Conservation (phyloP, 495 filamentous ascomycete species). For the Neurospora africana region DNA sequence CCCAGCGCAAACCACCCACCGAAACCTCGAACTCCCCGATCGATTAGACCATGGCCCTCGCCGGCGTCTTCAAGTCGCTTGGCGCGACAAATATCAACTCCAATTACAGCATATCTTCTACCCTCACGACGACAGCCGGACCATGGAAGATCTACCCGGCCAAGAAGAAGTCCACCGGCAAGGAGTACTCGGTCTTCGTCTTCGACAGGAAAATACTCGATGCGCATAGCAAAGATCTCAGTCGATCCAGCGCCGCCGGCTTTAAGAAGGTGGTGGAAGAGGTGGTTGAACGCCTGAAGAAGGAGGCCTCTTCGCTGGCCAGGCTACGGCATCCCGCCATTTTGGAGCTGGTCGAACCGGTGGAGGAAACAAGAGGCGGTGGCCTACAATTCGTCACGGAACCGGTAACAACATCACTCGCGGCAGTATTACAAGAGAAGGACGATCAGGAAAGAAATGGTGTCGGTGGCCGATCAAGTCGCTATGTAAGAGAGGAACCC, state of each 20-base stretch:
- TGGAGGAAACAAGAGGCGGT: conserved; percentile 84
- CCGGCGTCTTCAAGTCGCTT: conserved; percentile 84
- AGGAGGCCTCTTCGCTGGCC: conserved; percentile 79
- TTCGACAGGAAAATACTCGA: conserved; percentile 86
- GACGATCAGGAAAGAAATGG: conserved; percentile 72
- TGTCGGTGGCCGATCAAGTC: conserved; percentile 57
- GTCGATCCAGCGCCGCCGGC: conserved; percentile 43
- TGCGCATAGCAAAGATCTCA: conserved; percentile 47
- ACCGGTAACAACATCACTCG: conserved; percentile 76
- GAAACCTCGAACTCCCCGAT: background rate
- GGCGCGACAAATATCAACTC: conserved; percentile 74
- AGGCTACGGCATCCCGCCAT: conserved; percentile 82
- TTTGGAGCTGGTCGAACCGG: conserved; percentile 85
- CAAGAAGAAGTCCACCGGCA: conserved; percentile 87
- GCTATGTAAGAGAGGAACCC: conserved; percentile 72
- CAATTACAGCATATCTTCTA: conserved; percentile 71
- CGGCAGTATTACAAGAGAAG: conserved; percentile 72
- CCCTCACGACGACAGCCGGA: conserved; percentile 61
- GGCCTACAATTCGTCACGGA: conserved; percentile 96
- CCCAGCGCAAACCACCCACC: background rate
- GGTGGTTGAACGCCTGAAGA: conserved; percentile 79
- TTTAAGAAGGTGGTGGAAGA: conserved; percentile 77
- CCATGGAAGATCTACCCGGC: conserved; percentile 97
- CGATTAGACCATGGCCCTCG: conserved; percentile 58
- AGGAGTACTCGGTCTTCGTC: conserved; percentile 82